Evolutionary conservation across 805 yeast species (phyloP).

Genomic region (Schwanniomyces sp.): DNA sequence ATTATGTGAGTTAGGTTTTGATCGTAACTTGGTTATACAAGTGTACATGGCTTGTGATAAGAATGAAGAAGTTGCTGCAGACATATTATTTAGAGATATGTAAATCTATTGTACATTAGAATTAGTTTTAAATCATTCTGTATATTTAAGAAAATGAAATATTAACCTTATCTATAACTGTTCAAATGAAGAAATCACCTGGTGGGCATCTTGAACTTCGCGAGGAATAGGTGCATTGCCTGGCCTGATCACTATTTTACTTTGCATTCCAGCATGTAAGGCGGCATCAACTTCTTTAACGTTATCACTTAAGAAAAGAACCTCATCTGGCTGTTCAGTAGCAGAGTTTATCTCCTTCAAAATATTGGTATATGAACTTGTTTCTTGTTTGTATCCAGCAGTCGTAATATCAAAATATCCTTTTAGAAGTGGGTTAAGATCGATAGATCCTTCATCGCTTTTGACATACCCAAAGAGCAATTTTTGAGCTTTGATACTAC

Average conservation of each 20-base stretch:
- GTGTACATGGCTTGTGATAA: slow-evolving; percentile 98
- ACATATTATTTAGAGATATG: slow-evolving; percentile 66
- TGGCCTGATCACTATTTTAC: slow-evolving; percentile 64
- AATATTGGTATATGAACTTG: slow-evolving; percentile 59
- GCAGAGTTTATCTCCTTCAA: slow-evolving; percentile 37
- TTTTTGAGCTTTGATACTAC: slow-evolving; percentile 85
- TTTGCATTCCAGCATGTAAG: slow-evolving; percentile 55
- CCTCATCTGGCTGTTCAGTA: slow-evolving; percentile 25
- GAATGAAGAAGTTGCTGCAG: slow-evolving; percentile 95
- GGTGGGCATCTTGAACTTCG: slow-evolving; percentile 21
- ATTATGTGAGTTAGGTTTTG: slow-evolving; percentile 91
- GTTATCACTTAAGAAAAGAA: slow-evolving; percentile 79
- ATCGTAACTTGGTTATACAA: slow-evolving; percentile 81
- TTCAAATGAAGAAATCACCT: slow-evolving; percentile 13
- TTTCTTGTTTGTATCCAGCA: slow-evolving; percentile 68
- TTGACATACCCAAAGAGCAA: slow-evolving; percentile 68
- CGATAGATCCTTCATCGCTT: slow-evolving; percentile 31
- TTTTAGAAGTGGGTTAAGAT: slow-evolving; percentile 51
- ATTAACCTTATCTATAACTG: slow-evolving; percentile 6
- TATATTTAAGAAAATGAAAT: not conserved
- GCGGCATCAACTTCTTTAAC: slow-evolving; percentile 80
- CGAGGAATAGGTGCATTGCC: slow-evolving; percentile 62
- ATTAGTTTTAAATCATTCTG: slow-evolving; percentile 6
- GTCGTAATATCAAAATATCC: slow-evolving; percentile 87
- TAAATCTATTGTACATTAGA: slow-evolving; percentile 14